Conservation (phyloP, 495 filamentous ascomycete species). For the Talaromyces trachyspermus region DNA sequence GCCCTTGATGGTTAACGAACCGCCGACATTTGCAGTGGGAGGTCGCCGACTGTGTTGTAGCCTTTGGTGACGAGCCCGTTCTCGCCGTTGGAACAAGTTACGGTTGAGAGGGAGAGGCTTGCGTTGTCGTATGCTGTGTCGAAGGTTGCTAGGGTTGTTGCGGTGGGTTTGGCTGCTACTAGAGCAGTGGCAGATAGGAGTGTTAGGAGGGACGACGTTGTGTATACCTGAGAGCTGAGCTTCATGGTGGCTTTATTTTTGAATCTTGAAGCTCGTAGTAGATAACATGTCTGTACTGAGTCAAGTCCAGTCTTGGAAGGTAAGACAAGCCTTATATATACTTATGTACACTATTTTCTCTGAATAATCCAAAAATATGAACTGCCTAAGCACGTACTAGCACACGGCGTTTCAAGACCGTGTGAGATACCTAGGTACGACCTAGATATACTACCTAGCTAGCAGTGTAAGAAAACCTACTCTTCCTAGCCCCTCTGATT, state of each 20-base stretch:
- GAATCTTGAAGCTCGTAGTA: not conserved
- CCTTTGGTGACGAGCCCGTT: slow-evolving; percentile 62
- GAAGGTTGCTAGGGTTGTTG: slow-evolving; percentile 28
- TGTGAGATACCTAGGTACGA: too few relatives aligned
- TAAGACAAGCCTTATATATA: too few relatives aligned
- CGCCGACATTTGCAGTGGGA: slow-evolving; percentile 54
- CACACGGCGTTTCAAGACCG: too few relatives aligned
- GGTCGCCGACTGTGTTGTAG: slow-evolving; percentile 55
- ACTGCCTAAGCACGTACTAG: too few relatives aligned
- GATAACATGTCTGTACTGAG: too few relatives aligned
- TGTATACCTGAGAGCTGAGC: too few relatives aligned
- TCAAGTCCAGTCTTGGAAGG: too few relatives aligned
- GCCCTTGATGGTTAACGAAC: slow-evolving; percentile 47
- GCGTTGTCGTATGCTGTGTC: slow-evolving; percentile 28
- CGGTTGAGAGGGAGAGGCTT: slow-evolving; percentile 48
- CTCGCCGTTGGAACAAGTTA: slow-evolving; percentile 47
- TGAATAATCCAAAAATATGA: too few relatives aligned
- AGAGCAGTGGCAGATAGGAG: not conserved
- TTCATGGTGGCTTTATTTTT: not conserved
- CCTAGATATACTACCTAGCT: too few relatives aligned
- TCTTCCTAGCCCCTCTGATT: too few relatives aligned
- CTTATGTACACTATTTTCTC: too few relatives aligned
- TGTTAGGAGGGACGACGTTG: not conserved
- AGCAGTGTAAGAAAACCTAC: too few relatives aligned
- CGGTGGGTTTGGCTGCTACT: slow-evolving; percentile 1